phyloP scores from a whole-genome alignment of 768 basidiomycete genomes.

The Cantharellus anzutake region DNA sequence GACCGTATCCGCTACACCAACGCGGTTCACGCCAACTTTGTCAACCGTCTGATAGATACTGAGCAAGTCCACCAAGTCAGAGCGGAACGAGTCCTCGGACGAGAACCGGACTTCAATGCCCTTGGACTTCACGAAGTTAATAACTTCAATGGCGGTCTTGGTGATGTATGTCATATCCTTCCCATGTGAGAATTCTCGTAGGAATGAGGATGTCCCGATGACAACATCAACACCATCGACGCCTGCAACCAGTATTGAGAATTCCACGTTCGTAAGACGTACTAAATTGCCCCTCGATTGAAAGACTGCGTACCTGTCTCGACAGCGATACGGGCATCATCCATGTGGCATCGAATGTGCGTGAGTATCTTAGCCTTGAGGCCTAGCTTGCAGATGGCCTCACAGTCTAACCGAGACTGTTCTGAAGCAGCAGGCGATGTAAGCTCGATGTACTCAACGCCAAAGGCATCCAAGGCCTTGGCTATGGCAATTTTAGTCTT shows the following conservation, averaged over 20 bases:
- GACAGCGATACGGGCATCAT: constrained; percentile 93
- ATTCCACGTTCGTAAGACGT: neutral
- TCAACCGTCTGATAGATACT: constrained; percentile 99
- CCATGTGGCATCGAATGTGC: constrained; percentile 99
- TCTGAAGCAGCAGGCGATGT: constrained; percentile 96
- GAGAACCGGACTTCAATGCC: constrained; percentile 99
- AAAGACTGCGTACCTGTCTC: constrained; percentile 52
- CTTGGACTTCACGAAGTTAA: constrained; percentile 99
- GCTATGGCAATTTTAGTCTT: constrained; percentile 99
- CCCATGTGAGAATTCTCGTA: constrained; percentile 98
- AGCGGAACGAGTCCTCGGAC: constrained; percentile 98
- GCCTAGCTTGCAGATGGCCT: constrained; percentile 97
- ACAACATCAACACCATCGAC: constrained; percentile 99
- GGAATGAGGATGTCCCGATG: constrained; percentile 97
- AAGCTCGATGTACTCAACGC: constrained; percentile 98
- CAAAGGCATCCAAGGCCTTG: constrained; percentile 93
- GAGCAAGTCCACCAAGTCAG: constrained; percentile 93
- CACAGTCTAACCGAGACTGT: constrained; percentile 84
- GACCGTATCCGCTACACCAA: constrained; percentile 97
- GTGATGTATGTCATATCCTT: constrained; percentile 99
- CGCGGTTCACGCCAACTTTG: constrained; percentile 97
- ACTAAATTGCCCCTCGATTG: neutral
- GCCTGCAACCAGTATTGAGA: constrained; percentile 26
- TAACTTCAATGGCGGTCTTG: constrained; percentile 96
- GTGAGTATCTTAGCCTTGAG: constrained; percentile 93